Conservation (phyloP, 768 basidiomycete genomes). For the Agaricus blazei region DNA sequence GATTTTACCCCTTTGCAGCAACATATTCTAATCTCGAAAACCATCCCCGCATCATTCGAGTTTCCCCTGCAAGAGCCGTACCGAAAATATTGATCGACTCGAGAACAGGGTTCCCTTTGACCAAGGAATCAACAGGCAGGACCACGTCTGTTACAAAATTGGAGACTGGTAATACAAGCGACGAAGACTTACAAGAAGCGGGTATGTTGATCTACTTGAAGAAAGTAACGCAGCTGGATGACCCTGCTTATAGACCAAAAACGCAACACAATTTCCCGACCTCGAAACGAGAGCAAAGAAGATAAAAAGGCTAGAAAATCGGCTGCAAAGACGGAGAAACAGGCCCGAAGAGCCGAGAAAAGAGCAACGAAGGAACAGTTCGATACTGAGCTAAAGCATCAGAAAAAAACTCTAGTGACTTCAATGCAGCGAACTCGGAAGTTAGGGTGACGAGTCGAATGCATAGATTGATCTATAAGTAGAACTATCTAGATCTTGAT, state of each 20-base stretch:
- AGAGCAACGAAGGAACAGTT: conserved; percentile 63
- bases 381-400: conserved; percentile 54
- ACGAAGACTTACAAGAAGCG: conserved; percentile 13
- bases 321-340: conserved; percentile 62
- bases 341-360: conserved; percentile 61
- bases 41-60: conserved; percentile 84
- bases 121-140: conserved; percentile 21
- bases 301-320: conserved; percentile 71
- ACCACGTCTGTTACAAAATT: background rate
- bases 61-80: conserved; percentile 46
- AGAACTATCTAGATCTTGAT: background rate
- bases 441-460: conserved; percentile 19
- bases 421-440: conserved; percentile 41
- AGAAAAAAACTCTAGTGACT: conserved; percentile 47
- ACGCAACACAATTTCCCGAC: conserved; percentile 43
- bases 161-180: conserved; percentile 16
- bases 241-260: conserved; percentile 13
- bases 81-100: conserved; percentile 70
- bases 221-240: background rate
- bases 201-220: conserved; percentile 14
- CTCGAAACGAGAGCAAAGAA: conserved; percentile 72
- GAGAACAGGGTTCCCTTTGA: conserved; percentile 69
- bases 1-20: conserved; percentile 40
- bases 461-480: background rate
- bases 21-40: conserved; percentile 98